Base-by-base conservation (phyloP, 345 rosid species). In the Salix viminalis region DNA sequence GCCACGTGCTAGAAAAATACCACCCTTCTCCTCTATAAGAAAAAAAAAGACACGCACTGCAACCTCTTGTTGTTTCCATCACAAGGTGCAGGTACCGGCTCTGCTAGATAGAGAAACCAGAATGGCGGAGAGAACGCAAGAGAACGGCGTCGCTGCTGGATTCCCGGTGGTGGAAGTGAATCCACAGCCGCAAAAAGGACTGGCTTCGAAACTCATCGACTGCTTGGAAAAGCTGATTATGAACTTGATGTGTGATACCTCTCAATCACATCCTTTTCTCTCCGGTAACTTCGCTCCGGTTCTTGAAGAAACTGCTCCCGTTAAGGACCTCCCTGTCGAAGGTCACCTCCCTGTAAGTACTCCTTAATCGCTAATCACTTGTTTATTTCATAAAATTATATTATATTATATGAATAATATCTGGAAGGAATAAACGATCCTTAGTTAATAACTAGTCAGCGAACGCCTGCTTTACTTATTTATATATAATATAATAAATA, bases 251-350 rank as follows among this genome's bases (percentile, higher is more conserved):
- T 80, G 83, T 80, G 92, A 28, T 28, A 78, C 91, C 30, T 89
- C 97, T 30, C 82, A 44, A 65, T 92, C 96, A 75, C 97, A 65
- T n/a, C 96, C 91, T 77, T 95, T 89, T 77, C 96, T 95, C 78
- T 83, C 92, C 70, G 97, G 97, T 23, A 95, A 91, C 76, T 95
- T 95, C 73, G 97, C 91, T 78, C 97, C 97, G 13, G 73, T 86
- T 72, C 72, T 69, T 28, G 84, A 83, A 41, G 98, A 95, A 76
- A 84, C 96, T 74, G 87, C 96, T 76, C 99, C 99, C 18, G 88
- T 86, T 50, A 70, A 77, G 23, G 84, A 88, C 81, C 97, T 95
- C 67, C 83, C 87, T 18, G 89, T 95, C 83, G 66, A 79, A 73
- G 99, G 99, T 76, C 70, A 82, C 82, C 93, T 95, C 24, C 99